A percentile compares a stretch with the other conserved stretches of the same genome.
Evolutionary conservation across 2,329 filamentous ascomycete genomes (phyloP).

Genomic region (Emmonsia crescens): DNA sequence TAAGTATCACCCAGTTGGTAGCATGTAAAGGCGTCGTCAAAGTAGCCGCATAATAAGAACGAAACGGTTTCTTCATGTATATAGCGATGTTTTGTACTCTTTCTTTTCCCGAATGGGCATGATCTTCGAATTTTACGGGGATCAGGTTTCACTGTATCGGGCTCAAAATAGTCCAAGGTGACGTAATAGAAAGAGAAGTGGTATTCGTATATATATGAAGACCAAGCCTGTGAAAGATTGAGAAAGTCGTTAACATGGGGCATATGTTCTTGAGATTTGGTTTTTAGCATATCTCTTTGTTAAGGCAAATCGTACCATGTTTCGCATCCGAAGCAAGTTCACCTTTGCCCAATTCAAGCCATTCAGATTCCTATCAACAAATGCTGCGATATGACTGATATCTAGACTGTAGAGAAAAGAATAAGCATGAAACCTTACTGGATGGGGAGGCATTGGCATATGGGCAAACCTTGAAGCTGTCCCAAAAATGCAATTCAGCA

Average conservation of each 20-base stretch:
- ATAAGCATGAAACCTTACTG: not conserved
- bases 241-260: not conserved
- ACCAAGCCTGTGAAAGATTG: not conserved
- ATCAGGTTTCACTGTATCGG: slow-evolving; percentile 5
- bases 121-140: slow-evolving; percentile 6
- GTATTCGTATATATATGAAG: slow-evolving; percentile 8
- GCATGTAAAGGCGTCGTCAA: slow-evolving; percentile 6
- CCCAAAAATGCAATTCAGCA: slow-evolving; percentile 6
- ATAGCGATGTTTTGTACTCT: slow-evolving; percentile 4
- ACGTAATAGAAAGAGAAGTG: slow-evolving; percentile 9
- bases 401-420: not conserved
- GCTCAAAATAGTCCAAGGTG: slow-evolving; percentile 1
- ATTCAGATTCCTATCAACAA: slow-evolving; percentile 5
- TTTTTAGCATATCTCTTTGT: not conserved
- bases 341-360: slow-evolving; percentile 6
- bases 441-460: too few relatives aligned
- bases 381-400: slow-evolving; percentile 3
- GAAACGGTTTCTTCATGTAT: slow-evolving; percentile 8
- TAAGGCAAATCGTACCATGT: slow-evolving; percentile 1
- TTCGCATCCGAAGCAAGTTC: slow-evolving; percentile 4
- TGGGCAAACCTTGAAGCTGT: slow-evolving; percentile 2
- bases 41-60: slow-evolving; percentile 4
- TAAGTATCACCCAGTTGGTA: slow-evolving; percentile 7
- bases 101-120: slow-evolving; percentile 2
- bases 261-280: not conserved